Conservation (phyloP, 169 alveolate species). For the Hepatocystis sp. region DNA sequence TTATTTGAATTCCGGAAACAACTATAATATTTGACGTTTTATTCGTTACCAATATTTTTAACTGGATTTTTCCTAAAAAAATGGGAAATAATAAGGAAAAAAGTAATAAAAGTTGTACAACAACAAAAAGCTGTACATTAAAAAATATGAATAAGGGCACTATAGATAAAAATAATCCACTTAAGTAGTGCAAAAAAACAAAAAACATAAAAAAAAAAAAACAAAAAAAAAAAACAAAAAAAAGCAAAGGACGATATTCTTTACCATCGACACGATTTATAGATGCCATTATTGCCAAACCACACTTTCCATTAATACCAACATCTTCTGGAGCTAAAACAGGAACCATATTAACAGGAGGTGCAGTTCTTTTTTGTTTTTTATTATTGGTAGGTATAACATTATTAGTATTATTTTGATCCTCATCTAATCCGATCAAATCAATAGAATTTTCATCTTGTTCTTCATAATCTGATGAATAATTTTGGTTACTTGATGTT, state of each 20-base stretch:
- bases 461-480: slow-evolving; percentile 14
- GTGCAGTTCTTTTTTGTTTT: slow-evolving; percentile 24
- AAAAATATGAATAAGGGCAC: too few species aligned
- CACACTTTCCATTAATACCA: slow-evolving; percentile 61
- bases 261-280: slow-evolving; percentile 58
- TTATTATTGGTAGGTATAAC: not conserved
- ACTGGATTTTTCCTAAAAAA: slow-evolving; percentile 43
- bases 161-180: too few species aligned
- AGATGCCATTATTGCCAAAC: slow-evolving; percentile 44
- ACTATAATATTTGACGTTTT: slow-evolving; percentile 29
- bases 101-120: not conserved
- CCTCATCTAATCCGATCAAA: slow-evolving; percentile 57
- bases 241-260: not conserved
- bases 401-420: not conserved
- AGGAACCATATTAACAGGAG: slow-evolving; percentile 64
- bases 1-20: slow-evolving; percentile 71
- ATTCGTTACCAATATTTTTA: slow-evolving; percentile 44
- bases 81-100: not conserved
- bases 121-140: not conserved
- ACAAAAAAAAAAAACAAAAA: not conserved
- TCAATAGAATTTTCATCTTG: slow-evolving; percentile 63
- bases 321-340: slow-evolving; percentile 45
- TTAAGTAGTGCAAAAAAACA: too few species aligned
- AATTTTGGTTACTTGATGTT: not conserved
- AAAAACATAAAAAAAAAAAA: too few species aligned